Evolutionary conservation across 805 yeast species (phyloP).

Genomic region (Teunomyces atbi): DNA sequence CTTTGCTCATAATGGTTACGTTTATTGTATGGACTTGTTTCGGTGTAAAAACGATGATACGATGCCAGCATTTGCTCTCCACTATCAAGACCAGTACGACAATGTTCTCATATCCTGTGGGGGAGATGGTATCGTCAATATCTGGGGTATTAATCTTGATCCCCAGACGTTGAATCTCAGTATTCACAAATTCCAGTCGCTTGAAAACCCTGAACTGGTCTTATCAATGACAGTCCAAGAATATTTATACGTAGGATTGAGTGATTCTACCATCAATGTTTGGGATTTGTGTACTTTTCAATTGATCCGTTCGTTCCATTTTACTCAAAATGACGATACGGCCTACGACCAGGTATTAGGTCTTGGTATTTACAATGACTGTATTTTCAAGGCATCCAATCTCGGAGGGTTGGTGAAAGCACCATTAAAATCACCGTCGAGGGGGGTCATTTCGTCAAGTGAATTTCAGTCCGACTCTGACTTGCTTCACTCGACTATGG

Average conservation of each 20-base stretch:
- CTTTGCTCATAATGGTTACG: constrained; percentile 91
- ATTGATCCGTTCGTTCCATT: constrained; percentile 46
- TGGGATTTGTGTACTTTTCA: constrained; percentile 89
- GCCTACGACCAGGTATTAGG: constrained; percentile 51
- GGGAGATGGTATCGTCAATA: constrained; percentile 85
- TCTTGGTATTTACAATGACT: constrained; percentile 52
- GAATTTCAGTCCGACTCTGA: constrained; percentile 10
- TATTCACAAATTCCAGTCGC: constrained; percentile 24
- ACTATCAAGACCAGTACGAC: constrained; percentile 14
- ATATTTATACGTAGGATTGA: constrained; percentile 79
- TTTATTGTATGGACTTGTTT: constrained; percentile 61
- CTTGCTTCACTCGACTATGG: constrained; percentile 7
- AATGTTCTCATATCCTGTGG: constrained; percentile 46
- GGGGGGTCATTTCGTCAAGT: neutral
- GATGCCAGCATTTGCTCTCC: neutral
- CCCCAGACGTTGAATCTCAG: constrained; percentile 2
- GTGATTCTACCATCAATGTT: constrained; percentile 70
- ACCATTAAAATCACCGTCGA: constrained; percentile 15
- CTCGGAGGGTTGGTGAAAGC: constrained; percentile 38
- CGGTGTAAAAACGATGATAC: constrained; percentile 17
- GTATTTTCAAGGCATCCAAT: constrained; percentile 62
- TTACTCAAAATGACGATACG: constrained; percentile 10
- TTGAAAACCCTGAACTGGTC: constrained; percentile 69
- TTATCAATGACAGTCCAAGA: constrained; percentile 64
- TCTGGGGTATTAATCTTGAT: constrained; percentile 57